Conservation (phyloP, 1,139 yeast species). For the Kazachstania sp. region DNA sequence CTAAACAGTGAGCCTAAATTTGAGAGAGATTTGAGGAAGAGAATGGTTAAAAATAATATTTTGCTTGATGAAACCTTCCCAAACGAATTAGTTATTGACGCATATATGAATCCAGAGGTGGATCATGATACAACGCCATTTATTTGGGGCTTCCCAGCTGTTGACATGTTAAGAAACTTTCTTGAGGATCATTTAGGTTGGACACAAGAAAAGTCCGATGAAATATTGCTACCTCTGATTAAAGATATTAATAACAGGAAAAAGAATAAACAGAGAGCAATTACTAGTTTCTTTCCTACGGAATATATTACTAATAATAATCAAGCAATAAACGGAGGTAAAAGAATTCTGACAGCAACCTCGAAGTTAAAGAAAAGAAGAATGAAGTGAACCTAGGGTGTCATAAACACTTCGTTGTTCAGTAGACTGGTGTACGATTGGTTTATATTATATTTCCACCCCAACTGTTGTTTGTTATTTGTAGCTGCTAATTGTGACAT, state of each 20-base stretch:
- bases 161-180: conserved; percentile 67
- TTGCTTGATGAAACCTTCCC: conserved; percentile 59
- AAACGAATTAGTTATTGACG: conserved; percentile 55
- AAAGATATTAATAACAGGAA: conserved; percentile 60
- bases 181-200: conserved; percentile 73
- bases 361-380: conserved; percentile 36
- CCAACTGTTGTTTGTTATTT: neutral
- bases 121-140: conserved; percentile 71
- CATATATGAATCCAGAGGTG: conserved; percentile 73
- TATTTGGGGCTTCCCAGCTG: conserved; percentile 84
- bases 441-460: no score
- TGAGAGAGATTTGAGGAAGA: conserved; percentile 50
- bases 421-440: no score
- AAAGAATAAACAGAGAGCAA: conserved; percentile 43
- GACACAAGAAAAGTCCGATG: conserved; percentile 69
- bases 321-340: conserved; percentile 45
- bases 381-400: no score
- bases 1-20: conserved; percentile 40
- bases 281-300: conserved; percentile 51
- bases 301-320: conserved; percentile 32
- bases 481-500: no score
- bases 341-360: conserved; percentile 53
- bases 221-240: conserved; percentile 80
- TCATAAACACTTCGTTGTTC: no score
- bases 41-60: conserved; percentile 41